Evolutionary conservation across 441 rosid species (phyloP), one percentile per base, ranked within the genome.

Genomic region (Gossypium gossypioides): DNA sequence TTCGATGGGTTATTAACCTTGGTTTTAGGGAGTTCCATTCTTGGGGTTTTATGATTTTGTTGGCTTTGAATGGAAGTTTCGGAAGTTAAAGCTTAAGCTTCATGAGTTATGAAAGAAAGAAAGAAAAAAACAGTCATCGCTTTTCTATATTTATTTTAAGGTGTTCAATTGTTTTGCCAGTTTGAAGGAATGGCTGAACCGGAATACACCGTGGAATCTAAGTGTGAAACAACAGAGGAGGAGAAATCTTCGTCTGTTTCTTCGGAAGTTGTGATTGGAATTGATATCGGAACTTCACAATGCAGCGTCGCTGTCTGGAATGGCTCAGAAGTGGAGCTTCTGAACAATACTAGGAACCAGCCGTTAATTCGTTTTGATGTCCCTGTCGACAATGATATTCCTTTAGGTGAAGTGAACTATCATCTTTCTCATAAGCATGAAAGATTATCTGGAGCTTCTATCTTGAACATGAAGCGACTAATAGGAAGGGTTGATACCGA

Each of bases 381-480:
- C 68, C 82, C 87, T 32, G 90, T 88, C 84, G 87, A 83, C 79
- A 89, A 86, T 66, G 96, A 88, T 19, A 73, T 65, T 40, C 95
- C 97, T 44, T 80, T 93, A 0, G 84, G 92, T 24, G 98, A 93
- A 18, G 93, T 90, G 25, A 88, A 82, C 77, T 84, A 78, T 79
- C 96, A 86, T 71, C 80, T 89, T 55, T 79, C 90, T 7, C 87
- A 86, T 50, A 96, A 93, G 77, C 84, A 76, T 24, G 96, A 93
- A 75, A 81, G 91, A 84, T 73, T 91, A 6, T 84, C 93, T 0
- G 95, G 98, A 44, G 88, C 92, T 10, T 84, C 98, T 12, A 79
- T 93, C 72, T 93, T 93, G 82, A 93, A 93, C 77, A 85, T 93
- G 93, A 93, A 93, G 73, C 96, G 97, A 15, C 83, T 93, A 19